Evolutionary conservation across 306 rosid genomes (phyloP).

Genomic region (Quercus gilva): DNA sequence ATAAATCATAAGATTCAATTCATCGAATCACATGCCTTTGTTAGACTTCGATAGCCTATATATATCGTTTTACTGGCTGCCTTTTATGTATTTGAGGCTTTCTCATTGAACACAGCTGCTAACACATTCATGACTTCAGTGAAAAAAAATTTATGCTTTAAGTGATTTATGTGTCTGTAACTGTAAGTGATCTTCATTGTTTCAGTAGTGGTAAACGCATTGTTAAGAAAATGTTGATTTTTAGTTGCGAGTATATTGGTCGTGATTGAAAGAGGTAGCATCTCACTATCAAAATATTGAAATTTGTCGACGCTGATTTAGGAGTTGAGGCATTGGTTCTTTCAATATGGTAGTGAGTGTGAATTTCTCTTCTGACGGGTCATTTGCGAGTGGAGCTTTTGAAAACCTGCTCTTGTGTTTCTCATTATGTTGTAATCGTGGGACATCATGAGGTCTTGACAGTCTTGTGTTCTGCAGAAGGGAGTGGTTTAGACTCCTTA

Average conservation of each 20-base stretch:
- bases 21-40: too few species aligned
- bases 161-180: background rate
- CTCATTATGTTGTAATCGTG: background rate
- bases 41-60: too few species aligned
- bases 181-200: background rate
- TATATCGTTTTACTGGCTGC: too few species aligned
- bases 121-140: too few species aligned
- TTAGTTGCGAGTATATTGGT: background rate
- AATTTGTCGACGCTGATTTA: background rate
- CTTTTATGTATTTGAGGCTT: background rate
- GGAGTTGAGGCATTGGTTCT: background rate
- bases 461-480: slow-evolving; percentile 30
- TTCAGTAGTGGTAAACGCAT: background rate
- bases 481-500: slow-evolving; percentile 43
- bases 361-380: background rate
- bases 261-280: background rate
- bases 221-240: background rate
- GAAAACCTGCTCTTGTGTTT: background rate
- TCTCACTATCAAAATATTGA: background rate
- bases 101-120: background rate
- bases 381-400: background rate
- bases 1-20: too few species aligned
- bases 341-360: background rate
- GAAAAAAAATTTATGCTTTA: background rate
- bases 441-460: background rate